Percentiles rank a stretch among this genome's conserved stretches.
Conservation (phyloP, 140 eudicot genomes). For the Anethum foeniculum region DNA sequence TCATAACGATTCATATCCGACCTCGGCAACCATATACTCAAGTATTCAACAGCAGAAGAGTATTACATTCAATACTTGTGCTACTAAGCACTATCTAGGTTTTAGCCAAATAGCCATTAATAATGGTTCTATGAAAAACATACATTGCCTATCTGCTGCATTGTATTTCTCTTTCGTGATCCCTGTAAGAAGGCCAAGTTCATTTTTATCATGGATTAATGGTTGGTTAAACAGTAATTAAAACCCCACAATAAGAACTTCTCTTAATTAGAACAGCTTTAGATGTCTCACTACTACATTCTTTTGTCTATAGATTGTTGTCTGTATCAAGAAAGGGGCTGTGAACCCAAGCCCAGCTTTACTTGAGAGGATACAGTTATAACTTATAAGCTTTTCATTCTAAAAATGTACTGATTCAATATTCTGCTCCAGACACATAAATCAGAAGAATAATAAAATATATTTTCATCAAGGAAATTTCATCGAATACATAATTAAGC, state of each 20-base stretch:
- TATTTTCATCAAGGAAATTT: neutral
- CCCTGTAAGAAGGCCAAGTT: neutral
- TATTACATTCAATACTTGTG: neutral
- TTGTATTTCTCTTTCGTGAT: neutral
- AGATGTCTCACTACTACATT: conserved; percentile 64
- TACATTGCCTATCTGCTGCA: neutral
- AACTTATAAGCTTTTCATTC: neutral
- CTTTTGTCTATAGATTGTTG: conserved; percentile 73
- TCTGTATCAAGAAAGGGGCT: conserved; percentile 25
- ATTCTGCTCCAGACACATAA: neutral
- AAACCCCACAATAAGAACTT: conserved; percentile 81
- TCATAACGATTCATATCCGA: conserved; percentile 67
- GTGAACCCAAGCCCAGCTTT: neutral
- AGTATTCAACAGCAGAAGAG: neutral
- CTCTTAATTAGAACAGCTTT: conserved; percentile 70
- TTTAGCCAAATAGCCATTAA: neutral
- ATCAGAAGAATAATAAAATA: neutral
- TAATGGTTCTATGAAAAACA: too few species aligned
- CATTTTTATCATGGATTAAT: neutral
- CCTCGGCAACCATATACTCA: conserved; percentile 27
- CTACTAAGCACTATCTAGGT: neutral
- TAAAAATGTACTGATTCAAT: neutral
- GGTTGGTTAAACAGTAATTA: neutral
- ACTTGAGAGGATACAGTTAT: too few species aligned
- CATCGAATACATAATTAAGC: neutral